Evolutionary conservation across 2,329 filamentous ascomycete genomes (phyloP).

Genomic region (Arthrobotrys pseudoclavata): DNA sequence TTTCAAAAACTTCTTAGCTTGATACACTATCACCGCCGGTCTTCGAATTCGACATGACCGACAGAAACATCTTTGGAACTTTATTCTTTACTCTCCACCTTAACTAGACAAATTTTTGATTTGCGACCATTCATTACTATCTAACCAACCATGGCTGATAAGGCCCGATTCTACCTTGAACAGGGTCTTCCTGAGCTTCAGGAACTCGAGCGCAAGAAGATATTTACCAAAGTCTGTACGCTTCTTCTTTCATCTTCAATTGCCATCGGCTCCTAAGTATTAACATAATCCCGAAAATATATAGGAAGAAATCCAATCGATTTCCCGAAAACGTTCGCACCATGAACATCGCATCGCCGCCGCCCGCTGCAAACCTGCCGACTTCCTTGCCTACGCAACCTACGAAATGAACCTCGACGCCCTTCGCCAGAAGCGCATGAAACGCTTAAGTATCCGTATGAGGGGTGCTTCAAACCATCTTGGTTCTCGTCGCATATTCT

Average conservation of each 20-base stretch:
- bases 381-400: conserved; percentile 85
- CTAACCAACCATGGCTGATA: conserved; percentile 78
- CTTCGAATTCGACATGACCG: conserved; percentile 9
- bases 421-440: conserved; percentile 84
- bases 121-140: not conserved
- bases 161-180: conserved; percentile 95
- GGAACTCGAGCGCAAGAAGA: conserved; percentile 90
- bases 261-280: conserved; percentile 11
- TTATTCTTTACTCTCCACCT: not conserved
- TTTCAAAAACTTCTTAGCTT: conserved; percentile 17
- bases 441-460: conserved; percentile 79
- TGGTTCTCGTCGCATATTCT: conserved; percentile 86
- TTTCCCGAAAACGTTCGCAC: conserved; percentile 90
- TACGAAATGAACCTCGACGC: conserved; percentile 79
- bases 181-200: conserved; percentile 91
- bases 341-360: conserved; percentile 93
- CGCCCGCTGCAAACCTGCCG: conserved; percentile 79
- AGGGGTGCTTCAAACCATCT: conserved; percentile 73
- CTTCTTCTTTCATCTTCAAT: conserved; percentile 44
- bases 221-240: conserved; percentile 80
- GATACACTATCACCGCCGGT: conserved; percentile 1
- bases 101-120: not conserved
- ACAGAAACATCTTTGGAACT: not conserved
- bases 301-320: conserved; percentile 88
- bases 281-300: not conserved